Evolutionary conservation across 352 stramenopile species (phyloP), one percentile per base, ranked within the genome.

Genomic region (Phytopythium ostracodes): DNA sequence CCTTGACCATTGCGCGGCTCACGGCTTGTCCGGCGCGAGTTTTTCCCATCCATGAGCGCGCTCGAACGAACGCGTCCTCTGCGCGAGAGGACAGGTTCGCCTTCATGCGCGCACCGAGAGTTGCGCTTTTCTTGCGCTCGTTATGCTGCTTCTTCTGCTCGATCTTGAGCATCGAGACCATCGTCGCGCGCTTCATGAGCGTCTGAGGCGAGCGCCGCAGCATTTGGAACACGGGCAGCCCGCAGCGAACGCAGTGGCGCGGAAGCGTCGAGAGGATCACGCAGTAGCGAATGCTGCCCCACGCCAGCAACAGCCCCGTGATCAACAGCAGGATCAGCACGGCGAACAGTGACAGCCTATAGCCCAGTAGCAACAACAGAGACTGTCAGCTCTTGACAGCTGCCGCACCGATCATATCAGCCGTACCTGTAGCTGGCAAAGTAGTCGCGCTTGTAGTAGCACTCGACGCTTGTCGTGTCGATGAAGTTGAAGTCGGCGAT

Each of bases 401-500:
- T 14, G 11, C 14, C 11, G 6, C 6, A 8, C 14, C 18, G 17
- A 22, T 12, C 42, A 33, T 8, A 3, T 8, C 29, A 3, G 29
- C 29, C 25, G 54, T 63, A 82, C 67, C 74, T 63, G 59, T 87
- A 92, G 47, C 80, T 86, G 1, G 66, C 56, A 47, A 89, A 92
- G 70, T 88, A 92, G 62, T 86, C 72, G 11, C 76, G 77, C 50
- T 72, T 55, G 55, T 86, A 75, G 43, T 89, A 79, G 44, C 83
- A 92, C 60, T 92, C 83, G 27, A 85, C 66, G 12, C 76, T 77
- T 4, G 80, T 87, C 0, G 79, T 84, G 57, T 86, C 76, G 42
- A 90, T 74, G 24, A 92, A 67, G 27, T 74, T 89, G 55, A 92
- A 88, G 42, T 92, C 80, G 5, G 70, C 79, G 25, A 89, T 74